phyloP scores from a whole-genome alignment of 768 basidiomycete genomes.

The Rubroboletus pulcherrimus region DNA sequence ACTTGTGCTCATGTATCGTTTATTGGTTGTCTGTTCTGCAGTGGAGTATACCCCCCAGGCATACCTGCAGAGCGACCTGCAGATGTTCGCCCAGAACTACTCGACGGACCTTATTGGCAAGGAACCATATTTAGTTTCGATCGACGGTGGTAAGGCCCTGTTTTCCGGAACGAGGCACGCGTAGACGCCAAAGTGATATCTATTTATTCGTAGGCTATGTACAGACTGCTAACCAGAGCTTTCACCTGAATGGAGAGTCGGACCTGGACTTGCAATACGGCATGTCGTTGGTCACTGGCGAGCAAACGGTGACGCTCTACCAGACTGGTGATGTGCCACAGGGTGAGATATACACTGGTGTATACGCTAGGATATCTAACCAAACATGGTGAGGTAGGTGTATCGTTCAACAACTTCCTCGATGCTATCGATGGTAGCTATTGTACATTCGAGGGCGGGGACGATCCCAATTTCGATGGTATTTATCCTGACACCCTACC shows the following conservation, averaged over 20 bases:
- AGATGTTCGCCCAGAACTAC: slow-evolving; percentile 30
- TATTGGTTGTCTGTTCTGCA: slow-evolving; percentile 3
- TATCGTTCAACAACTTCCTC: slow-evolving; percentile 38
- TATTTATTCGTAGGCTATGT: slow-evolving; percentile 15
- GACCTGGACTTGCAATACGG: slow-evolving; percentile 31
- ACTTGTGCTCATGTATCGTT: not conserved
- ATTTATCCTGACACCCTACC: slow-evolving; percentile 23
- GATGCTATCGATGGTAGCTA: slow-evolving; percentile 37
- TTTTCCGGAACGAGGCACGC: not conserved
- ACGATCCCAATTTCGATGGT: slow-evolving; percentile 28
- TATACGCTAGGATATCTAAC: not conserved
- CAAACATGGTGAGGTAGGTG: slow-evolving; percentile 12
- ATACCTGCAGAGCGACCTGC: slow-evolving; percentile 28
- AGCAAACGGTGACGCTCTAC: slow-evolving; percentile 30
- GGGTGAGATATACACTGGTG: not conserved
- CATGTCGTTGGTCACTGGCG: slow-evolving; percentile 31
- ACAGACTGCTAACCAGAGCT: slow-evolving; percentile 20
- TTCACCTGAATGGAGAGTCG: slow-evolving; percentile 28
- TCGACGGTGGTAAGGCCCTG: slow-evolving; percentile 32
- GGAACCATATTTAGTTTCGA: slow-evolving; percentile 29
- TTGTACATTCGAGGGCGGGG: slow-evolving; percentile 37
- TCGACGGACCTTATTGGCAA: slow-evolving; percentile 21
- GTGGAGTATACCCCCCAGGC: slow-evolving; percentile 35
- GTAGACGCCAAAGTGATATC: not conserved
- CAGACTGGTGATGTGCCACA: slow-evolving; percentile 30